Conservation (phyloP, 2,329 filamentous ascomycete species). For the Aureobasidium lini region DNA sequence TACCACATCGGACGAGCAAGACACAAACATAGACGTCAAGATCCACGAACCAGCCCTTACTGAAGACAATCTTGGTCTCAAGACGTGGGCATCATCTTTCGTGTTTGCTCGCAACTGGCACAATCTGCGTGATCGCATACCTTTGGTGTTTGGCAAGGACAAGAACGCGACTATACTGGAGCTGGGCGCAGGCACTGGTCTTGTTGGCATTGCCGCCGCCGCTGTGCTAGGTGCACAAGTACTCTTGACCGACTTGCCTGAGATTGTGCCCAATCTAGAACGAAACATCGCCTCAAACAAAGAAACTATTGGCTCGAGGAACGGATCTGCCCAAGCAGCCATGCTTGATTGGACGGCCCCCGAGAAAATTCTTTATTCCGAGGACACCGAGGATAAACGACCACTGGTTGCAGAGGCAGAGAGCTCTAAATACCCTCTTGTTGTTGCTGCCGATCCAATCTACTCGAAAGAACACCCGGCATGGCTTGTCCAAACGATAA, state of each 20-base stretch:
- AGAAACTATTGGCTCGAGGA: constrained; percentile 45
- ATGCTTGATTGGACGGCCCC: constrained; percentile 67
- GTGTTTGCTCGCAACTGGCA: constrained; percentile 67
- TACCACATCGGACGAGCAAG: constrained; percentile 16
- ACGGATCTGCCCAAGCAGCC: constrained; percentile 54
- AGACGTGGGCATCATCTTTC: constrained; percentile 92
- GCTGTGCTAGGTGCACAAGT: constrained; percentile 60
- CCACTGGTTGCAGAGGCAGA: neutral
- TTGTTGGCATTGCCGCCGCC: constrained; percentile 82
- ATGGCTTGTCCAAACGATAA: constrained; percentile 64
- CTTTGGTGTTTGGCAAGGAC: constrained; percentile 7
- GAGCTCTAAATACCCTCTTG: constrained; percentile 42
- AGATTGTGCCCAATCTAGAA: constrained; percentile 75
- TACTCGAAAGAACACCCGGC: constrained; percentile 78
- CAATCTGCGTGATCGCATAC: constrained; percentile 22
- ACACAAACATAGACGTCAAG: constrained; percentile 50
- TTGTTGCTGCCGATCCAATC: constrained; percentile 78
- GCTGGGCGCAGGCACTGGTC: constrained; percentile 80
- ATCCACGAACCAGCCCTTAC: constrained; percentile 84
- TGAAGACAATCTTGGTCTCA: constrained; percentile 80
- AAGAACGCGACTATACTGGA: constrained; percentile 50
- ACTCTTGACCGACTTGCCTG: constrained; percentile 71
- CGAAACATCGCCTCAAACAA: constrained; percentile 63
- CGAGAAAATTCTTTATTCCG: constrained; percentile 23
- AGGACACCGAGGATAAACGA: neutral